Percentiles rank a stretch among this genome's conserved stretches.
phyloP scores from a whole-genome alignment of 495 filamentous ascomycete species.

The Daldinia caldariorum region DNA sequence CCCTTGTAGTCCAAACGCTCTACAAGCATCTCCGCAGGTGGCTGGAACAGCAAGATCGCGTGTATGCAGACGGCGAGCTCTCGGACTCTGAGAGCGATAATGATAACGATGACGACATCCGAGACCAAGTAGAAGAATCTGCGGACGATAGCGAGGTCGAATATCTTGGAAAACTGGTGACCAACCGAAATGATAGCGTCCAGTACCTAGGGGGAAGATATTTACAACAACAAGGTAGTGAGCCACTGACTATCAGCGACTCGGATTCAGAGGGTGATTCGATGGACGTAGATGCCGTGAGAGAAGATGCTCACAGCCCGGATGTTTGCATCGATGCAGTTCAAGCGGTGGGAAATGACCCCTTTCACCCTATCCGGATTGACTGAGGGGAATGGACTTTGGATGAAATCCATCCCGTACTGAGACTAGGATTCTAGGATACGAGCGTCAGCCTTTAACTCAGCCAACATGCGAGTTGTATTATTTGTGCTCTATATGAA shows the following conservation, averaged over 20 bases:
- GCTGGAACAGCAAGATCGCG: slow-evolving; percentile 66
- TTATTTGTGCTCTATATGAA: background rate
- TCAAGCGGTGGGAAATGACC: slow-evolving; percentile 6
- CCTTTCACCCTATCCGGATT: slow-evolving; percentile 23
- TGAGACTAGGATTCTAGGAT: background rate
- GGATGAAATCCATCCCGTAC: background rate
- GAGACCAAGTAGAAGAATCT: background rate
- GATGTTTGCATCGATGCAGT: slow-evolving; percentile 10
- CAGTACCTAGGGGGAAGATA: slow-evolving; percentile 28
- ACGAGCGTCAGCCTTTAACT: background rate
- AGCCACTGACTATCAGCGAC: slow-evolving; percentile 25
- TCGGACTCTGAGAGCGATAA: slow-evolving; percentile 36
- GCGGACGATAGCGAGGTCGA: slow-evolving; percentile 29
- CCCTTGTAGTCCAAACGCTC: slow-evolving; percentile 67
- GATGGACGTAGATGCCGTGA: slow-evolving; percentile 36
- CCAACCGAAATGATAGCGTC: slow-evolving; percentile 12
- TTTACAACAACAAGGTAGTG: slow-evolving; percentile 12
- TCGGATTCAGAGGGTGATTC: slow-evolving; percentile 21
- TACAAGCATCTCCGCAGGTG: slow-evolving; percentile 66
- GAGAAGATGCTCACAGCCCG: slow-evolving; percentile 20
- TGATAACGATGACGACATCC: slow-evolving; percentile 18
- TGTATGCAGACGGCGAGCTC: slow-evolving; percentile 30
- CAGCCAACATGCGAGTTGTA: background rate
- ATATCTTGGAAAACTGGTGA: slow-evolving; percentile 28
- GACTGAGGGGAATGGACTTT: slow-evolving; percentile 12